Evolutionary conservation across 1,139 yeast genomes (phyloP), one percentile per base, ranked within the genome.

Genomic region (Hemisphaericaspora subhashii): DNA sequence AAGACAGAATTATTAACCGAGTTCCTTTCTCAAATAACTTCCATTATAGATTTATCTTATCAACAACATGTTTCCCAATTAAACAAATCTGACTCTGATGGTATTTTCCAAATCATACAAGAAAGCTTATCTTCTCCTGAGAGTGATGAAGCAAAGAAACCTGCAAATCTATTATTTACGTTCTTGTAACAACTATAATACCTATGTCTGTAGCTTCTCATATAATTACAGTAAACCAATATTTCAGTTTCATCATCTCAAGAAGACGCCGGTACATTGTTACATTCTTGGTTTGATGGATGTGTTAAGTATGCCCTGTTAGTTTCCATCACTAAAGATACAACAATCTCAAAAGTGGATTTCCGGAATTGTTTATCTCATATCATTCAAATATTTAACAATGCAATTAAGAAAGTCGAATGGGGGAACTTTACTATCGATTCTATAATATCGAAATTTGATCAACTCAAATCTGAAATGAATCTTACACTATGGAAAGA

Each of bases 251-350:
- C 46, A 3, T 31, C 47, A 2, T 31, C 45, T 5, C 34, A 27
- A 4, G 48, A 48, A 10, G 45, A 50, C 14, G 38, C 53, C 2
- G 43, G 48, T 3, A 35, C 33, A n/a, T 28, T 39, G 11, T 45
- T 64, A 16, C 42, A 48, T 12, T 35, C 35, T 4, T 65, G 70
- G 70, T 62, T 64, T 37, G 43, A 53, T 12, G 45, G 37, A 15
- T 53, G 46, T 32, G 37, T 35, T 2, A 44, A 46, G n/a, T 50
- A 46, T 12, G 36, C 35, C 1, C 33, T 43, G 9, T 35, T 52
- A 7, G 41, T 43, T 10, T 30, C 46, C 25, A 29, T 29, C 8
- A 25, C 41, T 6, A 35, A 39, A 10, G 35, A 45, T n/a, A n/a
- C 34, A 10, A 40, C 34, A 3, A 28, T 26, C 12, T 38, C 34